Base-by-base conservation (phyloP, 371 early-diverging fungal genomes). In the Mucor velutinosus region DNA sequence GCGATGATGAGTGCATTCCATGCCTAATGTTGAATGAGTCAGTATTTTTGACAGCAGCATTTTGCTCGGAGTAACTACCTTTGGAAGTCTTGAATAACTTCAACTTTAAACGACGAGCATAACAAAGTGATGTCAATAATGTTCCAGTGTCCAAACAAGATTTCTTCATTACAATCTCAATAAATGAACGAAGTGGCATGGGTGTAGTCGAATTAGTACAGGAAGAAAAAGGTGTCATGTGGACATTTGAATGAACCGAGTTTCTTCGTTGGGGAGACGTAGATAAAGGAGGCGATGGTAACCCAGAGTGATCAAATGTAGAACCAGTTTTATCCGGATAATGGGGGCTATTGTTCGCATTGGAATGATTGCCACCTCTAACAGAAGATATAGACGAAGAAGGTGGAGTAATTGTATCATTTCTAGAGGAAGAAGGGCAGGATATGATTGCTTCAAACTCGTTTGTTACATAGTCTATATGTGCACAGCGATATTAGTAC, bases 1-100 rank as follows among this genome's bases (percentile, higher is more conserved):
- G 32, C 94, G 85, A 68, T 94, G 93, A 65, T 86, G 84, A 7
- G 93, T 92, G 68, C 92, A 93, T 59, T 86, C 84, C 86, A 92
- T 90, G 6, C 92, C 91, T 89, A 72, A 29, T 63, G 19, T 33
- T 10, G 30, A 45, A 56, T 19, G 19, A 32, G 39, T 21, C 10
- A 49, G 5, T 45, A 45, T 45, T 3, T 37, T 14, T 19, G n/a
- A 61, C 47, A 30, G 25, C 33, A 30, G 1, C 7, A 33, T 3
- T 33, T 7, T 33, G 33, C n/a, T 19, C 6, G 23, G 43, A 21
- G 15, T 29, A 39, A 19, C 25, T 64, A 77, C 87, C 88, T 76
- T 81, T 81, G 10, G 89, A 87, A 17, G 84, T 78, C 32, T 70
- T 73, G 4, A 84, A 84, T 47, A 88, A 67, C 33, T 78, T 84